phyloP scores from a whole-genome alignment of 23 red algal species.

The Agarophyton chilense region DNA sequence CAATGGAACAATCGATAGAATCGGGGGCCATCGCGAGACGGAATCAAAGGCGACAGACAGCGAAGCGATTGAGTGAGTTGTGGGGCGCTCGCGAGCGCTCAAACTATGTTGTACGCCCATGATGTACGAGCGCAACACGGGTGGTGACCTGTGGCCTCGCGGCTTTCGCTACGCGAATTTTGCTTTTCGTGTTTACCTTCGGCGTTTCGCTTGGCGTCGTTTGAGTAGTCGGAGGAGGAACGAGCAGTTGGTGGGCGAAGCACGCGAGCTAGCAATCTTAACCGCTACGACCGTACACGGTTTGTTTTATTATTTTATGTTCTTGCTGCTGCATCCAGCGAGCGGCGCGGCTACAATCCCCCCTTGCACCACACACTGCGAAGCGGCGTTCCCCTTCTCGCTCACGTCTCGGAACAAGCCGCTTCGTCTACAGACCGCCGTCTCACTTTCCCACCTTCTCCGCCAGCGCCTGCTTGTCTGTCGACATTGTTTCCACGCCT shows the following conservation, averaged over 20 bases:
- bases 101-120: not conserved
- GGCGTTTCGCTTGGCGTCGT: too few species aligned
- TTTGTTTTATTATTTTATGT: not conserved
- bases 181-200: not conserved
- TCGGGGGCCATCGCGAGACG: not conserved
- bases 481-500: not conserved
- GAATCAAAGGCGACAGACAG: not conserved
- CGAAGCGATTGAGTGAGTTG: not conserved
- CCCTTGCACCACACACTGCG: not conserved
- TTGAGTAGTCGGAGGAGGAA: not conserved
- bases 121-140: not conserved
- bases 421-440: too few species aligned
- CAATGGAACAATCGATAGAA: not conserved
- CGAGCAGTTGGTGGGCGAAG: too few species aligned
- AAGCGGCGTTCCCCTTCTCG: too few species aligned
- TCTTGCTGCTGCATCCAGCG: constrained; percentile 2
- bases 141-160: not conserved
- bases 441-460: not conserved
- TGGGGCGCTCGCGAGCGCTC: not conserved
- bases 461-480: not conserved
- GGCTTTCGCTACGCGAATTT: not conserved
- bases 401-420: too few species aligned
- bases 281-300: too few species aligned
- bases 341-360: not conserved
- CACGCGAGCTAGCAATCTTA: too few species aligned